Conservation (phyloP, 2,329 filamentous ascomycete genomes). For the Fusarium scirpi region DNA sequence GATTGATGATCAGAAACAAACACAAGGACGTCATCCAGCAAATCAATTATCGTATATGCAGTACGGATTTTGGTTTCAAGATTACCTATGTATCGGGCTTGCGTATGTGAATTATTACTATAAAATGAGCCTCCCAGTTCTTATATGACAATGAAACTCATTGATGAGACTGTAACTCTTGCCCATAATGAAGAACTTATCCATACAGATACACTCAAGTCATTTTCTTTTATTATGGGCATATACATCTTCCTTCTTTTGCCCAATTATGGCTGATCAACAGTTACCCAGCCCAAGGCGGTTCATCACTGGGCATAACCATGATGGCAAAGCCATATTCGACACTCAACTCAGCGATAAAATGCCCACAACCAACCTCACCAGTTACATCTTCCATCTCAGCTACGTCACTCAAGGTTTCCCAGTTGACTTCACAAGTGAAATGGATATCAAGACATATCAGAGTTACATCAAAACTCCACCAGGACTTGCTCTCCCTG, state of each 20-base stretch:
- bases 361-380: conserved; percentile 17
- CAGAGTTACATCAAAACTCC: conserved; percentile 15
- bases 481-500: conserved; percentile 45
- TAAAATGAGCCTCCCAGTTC: not conserved
- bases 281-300: conserved; percentile 34
- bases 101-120: not conserved
- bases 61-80: not conserved
- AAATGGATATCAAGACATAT: conserved; percentile 33
- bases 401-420: conserved; percentile 33
- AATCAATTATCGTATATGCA: not conserved
- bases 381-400: conserved; percentile 36
- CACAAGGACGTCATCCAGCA: not conserved
- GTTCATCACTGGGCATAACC: conserved; percentile 40
- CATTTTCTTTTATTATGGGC: not conserved
- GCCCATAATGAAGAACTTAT: not conserved
- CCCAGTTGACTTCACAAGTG: conserved; percentile 21
- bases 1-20: not conserved
- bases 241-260: not conserved
- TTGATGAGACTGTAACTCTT: not conserved
- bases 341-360: conserved; percentile 29
- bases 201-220: not conserved
- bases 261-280: conserved; percentile 11
- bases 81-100: not conserved
- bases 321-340: conserved; percentile 38
- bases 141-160: not conserved